Base-by-base conservation (phyloP, 2,329 filamentous ascomycete species). In the Chalaropsis ovoidea region DNA sequence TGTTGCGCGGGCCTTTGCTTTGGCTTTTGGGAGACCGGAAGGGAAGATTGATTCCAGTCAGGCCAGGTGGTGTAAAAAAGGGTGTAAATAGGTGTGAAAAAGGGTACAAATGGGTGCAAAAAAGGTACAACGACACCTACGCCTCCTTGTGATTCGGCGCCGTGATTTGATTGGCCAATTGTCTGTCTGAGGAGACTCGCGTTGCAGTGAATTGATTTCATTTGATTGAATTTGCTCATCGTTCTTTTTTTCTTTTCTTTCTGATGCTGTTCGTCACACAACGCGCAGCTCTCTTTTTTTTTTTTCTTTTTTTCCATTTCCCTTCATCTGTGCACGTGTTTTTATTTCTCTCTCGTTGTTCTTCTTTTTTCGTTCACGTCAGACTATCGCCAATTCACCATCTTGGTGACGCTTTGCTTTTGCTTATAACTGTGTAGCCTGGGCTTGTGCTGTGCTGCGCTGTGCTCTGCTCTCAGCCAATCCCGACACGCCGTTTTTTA, bases 401-500 rank as follows among this genome's bases (percentile, higher is more conserved):
- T 27, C 35, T 39, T 39, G 8, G 35, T 39, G 35, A 1, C 35
- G 8, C 35, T 10, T 39, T 39, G 35, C 4, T 39, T 39, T 39
- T 39, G 35, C 8, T 39, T 1, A 39, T 39, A 39, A 39, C 35
- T 39, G 35, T 7, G 31, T n/a, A n/a, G 7, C 3, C 31, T 35
- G 31, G 3, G 31, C 31, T 35, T 35, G 31, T 39, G 35, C 35
- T 39, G 5, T 39, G 35, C 35, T 39, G 1, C 8, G 35, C 35
- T 39, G 1, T 39, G 8, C 35, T 39, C 35, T 39, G 35, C 47
- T 15, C 15, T 62, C 42, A 24, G 39, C 10, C 42, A 42, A 24
- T 61, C 60, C 41, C 35, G 15, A 61, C 41, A 17, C 60, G 19
- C n/a, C n/a, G 11, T 62, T 22, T 42, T 61, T 61, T 41, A 60